Base-by-base conservation (phyloP, 805 yeast genomes). In the Candida sithepensis region DNA sequence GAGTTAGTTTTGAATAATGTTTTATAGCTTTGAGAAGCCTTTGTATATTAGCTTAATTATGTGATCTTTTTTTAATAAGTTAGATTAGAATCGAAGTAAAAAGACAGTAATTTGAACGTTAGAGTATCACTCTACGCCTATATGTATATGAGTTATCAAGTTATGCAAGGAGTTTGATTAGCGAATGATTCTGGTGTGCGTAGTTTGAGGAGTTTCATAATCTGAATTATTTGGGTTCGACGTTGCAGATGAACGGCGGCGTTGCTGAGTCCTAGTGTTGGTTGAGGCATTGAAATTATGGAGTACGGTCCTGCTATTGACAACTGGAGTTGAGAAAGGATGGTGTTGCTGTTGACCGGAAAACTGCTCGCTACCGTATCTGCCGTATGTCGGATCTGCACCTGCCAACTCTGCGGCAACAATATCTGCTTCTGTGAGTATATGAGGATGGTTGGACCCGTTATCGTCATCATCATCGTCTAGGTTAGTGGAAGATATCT, bases 151-250 rank as follows among this genome's bases (percentile, higher is more conserved):
- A n/a, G 37, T 16, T 21, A 2, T 10, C 13, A 30, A 38, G 22
- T 30, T 16, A 26, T 13, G 38, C 16, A 19, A 23, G 6, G 4
- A 18, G 19, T 4, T 18, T 22, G 23, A 47, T 39, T 39, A 58
- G n/a, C 63, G 49, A 13, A 58, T 55, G 43, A 57, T 52, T 30
- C 63, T 49, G 2, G 54, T 47, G 24, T 49, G 58, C 14, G 56
- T 42, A 14, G 54, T 26, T 16, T 54, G 55, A n/a, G 59, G 56
- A 19, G 55, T 46, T 20, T 54, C 49, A 45, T 47, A 43, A 20
- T 47, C 52, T 8, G 33, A 23, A 19, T 42, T 40, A 39, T 8
- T 22, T 16, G 42, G 9, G 19, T 28, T 19, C 2, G 55, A 49
- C 33, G 36, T 23, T 18, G 48, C 38, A 8, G 55, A 50, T 12